Conservation (phyloP, 164 flowering plant species). For the Sedum album region DNA sequence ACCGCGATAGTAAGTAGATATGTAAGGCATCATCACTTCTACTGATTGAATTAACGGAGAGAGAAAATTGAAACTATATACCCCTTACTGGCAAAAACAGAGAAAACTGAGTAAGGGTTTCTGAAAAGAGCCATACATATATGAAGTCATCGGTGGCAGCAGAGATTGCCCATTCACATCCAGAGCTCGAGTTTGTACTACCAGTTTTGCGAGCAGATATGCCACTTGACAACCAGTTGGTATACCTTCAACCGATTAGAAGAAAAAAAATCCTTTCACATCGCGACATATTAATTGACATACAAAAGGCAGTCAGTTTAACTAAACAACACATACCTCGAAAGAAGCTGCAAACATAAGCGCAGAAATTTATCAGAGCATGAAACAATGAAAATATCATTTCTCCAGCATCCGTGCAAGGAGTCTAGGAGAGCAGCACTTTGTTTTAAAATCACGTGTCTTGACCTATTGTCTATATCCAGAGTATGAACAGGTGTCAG, state of each 20-base stretch:
- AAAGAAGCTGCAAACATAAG: constrained; percentile 81
- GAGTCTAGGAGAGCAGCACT: constrained; percentile 72
- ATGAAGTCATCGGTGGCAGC: constrained; percentile 80
- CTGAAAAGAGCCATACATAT: constrained; percentile 36
- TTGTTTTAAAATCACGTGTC: constrained; percentile 55
- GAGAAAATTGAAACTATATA: not conserved
- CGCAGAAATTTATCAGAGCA: constrained; percentile 90
- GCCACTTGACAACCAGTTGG: constrained; percentile 77
- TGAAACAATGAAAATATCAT: constrained; percentile 75
- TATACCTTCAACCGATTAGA: constrained; percentile 38
- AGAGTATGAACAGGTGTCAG: constrained; percentile 42
- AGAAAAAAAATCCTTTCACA: not conserved
- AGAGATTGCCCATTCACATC: constrained; percentile 72
- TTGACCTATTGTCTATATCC: constrained; percentile 26
- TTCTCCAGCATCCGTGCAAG: constrained; percentile 86
- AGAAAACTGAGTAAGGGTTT: not conserved
- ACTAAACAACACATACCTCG: constrained; percentile 42
- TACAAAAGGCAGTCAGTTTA: not conserved
- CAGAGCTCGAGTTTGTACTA: constrained; percentile 35
- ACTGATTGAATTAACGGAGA: not conserved
- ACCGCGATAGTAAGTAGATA: not conserved
- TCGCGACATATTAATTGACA: not conserved
- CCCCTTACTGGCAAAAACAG: not conserved
- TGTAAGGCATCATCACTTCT: not conserved
- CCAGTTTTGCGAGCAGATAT: constrained; percentile 56